Evolutionary conservation across 192 early-diverging fungal genomes (phyloP).

Genomic region (Dissophora globulifera): DNA sequence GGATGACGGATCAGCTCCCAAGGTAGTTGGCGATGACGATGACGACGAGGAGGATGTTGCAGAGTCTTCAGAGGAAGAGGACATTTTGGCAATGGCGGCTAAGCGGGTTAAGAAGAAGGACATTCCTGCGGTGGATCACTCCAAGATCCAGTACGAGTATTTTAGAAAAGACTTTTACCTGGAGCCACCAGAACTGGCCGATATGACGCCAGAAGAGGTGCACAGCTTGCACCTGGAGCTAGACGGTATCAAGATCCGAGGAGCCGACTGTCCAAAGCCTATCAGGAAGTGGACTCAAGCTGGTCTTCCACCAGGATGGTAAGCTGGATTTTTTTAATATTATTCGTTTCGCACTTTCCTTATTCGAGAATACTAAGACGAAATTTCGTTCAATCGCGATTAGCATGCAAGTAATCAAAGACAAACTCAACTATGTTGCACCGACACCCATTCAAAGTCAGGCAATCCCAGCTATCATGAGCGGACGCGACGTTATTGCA

Average conservation of each 20-base stretch:
- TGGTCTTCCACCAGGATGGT: constrained; percentile 86
- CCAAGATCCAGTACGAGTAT: constrained; percentile 82
- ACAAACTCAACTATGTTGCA: constrained; percentile 82
- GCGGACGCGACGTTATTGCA: constrained; percentile 94
- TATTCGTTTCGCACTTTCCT: no score
- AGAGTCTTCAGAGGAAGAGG: constrained; percentile 70
- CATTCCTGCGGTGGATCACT: constrained; percentile 86
- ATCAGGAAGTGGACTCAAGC: constrained; percentile 95
- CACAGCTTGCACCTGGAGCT: constrained; percentile 85
- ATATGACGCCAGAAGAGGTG: constrained; percentile 85
- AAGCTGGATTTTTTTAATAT: no score
- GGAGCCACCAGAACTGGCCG: constrained; percentile 90
- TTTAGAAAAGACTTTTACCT: constrained; percentile 96
- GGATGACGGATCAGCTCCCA: constrained; percentile 10
- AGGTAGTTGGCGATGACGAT: constrained; percentile 41
- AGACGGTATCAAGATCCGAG: constrained; percentile 92
- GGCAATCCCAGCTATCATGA: constrained; percentile 95
- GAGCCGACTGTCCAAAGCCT: constrained; percentile 92
- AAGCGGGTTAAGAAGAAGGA: constrained; percentile 94
- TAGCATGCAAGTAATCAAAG: constrained; percentile 78
- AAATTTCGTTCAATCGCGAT: no score
- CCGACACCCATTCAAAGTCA: constrained; percentile 94
- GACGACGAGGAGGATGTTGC: constrained; percentile 63
- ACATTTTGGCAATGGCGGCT: constrained; percentile 81
- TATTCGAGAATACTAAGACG: no score